These are phyloP conservation scores for Musa schizocarpa DNA, from an alignment of 176 grass and related monocot species.

Conservation along the genomic window DNA sequence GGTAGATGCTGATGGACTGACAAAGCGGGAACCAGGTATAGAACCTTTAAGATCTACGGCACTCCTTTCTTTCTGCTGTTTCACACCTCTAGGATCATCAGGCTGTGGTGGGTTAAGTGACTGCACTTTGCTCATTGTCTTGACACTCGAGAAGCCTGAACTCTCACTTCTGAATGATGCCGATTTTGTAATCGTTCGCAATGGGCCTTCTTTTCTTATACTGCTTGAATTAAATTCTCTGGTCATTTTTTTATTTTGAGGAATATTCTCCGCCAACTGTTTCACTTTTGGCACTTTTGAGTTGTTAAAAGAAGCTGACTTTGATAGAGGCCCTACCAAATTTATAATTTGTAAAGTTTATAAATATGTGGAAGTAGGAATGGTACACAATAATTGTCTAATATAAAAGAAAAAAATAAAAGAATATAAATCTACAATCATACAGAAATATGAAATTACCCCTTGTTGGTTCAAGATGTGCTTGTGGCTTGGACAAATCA, in stretches of 20 bases:
- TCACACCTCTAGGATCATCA: constrained; percentile 40
- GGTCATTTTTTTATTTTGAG: constrained; percentile 45
- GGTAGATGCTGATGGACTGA: constrained; percentile 21
- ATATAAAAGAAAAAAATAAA: background rate
- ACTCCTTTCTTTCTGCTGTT: constrained; percentile 27
- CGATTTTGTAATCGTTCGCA: constrained; percentile 43
- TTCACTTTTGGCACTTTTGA: constrained; percentile 91
- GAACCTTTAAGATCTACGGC: constrained; percentile 35
- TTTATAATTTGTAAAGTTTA: background rate
- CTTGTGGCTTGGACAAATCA: constrained; percentile 31
- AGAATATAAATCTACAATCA: background rate
- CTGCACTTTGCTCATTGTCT: constrained; percentile 32
- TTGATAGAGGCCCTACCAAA: constrained; percentile 50
- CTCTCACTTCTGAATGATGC: constrained; percentile 61
- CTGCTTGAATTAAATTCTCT: constrained; percentile 40
- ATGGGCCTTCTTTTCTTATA: constrained; percentile 39
- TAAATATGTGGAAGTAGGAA: background rate
- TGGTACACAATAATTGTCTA: background rate
- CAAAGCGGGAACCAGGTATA: constrained; percentile 41
- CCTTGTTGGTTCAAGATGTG: constrained; percentile 15
- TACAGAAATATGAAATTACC: constrained; percentile 37
- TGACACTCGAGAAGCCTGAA: constrained; percentile 14
- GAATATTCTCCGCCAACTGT: constrained; percentile 55
- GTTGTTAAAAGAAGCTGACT: constrained; percentile 74
- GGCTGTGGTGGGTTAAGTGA: constrained; percentile 21